A percentile compares a stretch with the other conserved stretches of the same genome.
phyloP scores from a whole-genome alignment of 148 eudicot genomes.

The Camellia lanceoleosa region DNA sequence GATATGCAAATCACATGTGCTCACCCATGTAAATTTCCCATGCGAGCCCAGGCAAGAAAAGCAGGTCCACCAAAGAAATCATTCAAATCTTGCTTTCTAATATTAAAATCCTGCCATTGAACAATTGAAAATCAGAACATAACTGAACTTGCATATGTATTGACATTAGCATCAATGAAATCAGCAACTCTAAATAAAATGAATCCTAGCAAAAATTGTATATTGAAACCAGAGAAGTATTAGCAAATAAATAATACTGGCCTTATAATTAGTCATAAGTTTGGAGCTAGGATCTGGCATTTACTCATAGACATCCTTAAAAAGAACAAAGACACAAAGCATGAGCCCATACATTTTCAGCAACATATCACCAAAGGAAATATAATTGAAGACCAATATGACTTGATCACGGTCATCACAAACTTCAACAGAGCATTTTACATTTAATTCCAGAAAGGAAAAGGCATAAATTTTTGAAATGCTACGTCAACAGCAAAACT shows the following conservation, averaged over 20 bases:
- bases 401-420: background rate
- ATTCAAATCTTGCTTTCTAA: constrained; percentile 61
- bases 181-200: background rate
- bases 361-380: background rate
- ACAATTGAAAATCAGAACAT: constrained; percentile 13
- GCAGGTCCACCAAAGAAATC: constrained; percentile 98
- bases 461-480: background rate
- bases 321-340: constrained; percentile 8
- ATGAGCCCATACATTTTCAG: background rate
- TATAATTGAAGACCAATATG: background rate
- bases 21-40: constrained; percentile 97
- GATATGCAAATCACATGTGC: constrained; percentile 13
- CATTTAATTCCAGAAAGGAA: background rate
- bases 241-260: background rate
- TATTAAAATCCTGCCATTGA: constrained; percentile 60
- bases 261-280: background rate
- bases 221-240: background rate
- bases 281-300: background rate
- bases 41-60: constrained; percentile 99
- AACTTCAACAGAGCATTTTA: background rate
- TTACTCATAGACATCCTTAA: background rate
- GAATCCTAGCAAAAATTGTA: background rate
- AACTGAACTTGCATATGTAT: background rate
- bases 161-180: background rate
- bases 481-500: background rate